phyloP scores from a whole-genome alignment of 495 filamentous ascomycete species.

The Aspergillus wentii region DNA sequence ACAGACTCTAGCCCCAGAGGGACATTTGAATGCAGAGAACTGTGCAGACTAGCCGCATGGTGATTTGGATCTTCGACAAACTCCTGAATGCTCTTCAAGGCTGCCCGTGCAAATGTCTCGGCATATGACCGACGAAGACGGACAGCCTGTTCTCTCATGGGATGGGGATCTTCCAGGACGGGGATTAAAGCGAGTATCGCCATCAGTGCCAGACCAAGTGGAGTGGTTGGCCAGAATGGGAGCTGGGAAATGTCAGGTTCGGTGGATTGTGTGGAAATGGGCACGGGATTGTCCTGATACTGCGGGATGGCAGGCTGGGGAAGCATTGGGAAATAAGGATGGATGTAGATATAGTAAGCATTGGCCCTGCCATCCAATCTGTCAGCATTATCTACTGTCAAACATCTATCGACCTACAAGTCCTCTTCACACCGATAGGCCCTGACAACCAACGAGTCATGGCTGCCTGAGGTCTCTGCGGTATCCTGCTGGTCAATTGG shows the following conservation, averaged over 20 bases:
- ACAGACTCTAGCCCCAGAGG: slow-evolving; percentile 42
- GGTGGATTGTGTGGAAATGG: slow-evolving; percentile 9
- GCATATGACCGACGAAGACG: slow-evolving; percentile 40
- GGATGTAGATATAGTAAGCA: slow-evolving; percentile 52
- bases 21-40: slow-evolving; percentile 36
- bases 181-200: slow-evolving; percentile 47
- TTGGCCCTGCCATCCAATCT: slow-evolving; percentile 30
- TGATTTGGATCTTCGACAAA: slow-evolving; percentile 40
- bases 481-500: too few relatives aligned
- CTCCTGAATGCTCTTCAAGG: slow-evolving; percentile 40
- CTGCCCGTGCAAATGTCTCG: slow-evolving; percentile 43
- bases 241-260: slow-evolving; percentile 14
- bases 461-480: too few relatives aligned
- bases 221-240: slow-evolving; percentile 34
- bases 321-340: slow-evolving; percentile 48
- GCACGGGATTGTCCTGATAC: slow-evolving; percentile 28
- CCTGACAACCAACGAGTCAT: too few relatives aligned
- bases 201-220: slow-evolving; percentile 43
- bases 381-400: slow-evolving; percentile 7
- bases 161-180: slow-evolving; percentile 26
- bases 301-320: slow-evolving; percentile 33
- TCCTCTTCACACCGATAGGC: slow-evolving; percentile 22
- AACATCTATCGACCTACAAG: slow-evolving; percentile 12
- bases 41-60: slow-evolving; percentile 26
- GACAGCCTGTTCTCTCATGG: slow-evolving; percentile 25